Evolutionary conservation across 2,329 filamentous ascomycete species (phyloP).

Genomic region (Colletotrichum chlorophyti): DNA sequence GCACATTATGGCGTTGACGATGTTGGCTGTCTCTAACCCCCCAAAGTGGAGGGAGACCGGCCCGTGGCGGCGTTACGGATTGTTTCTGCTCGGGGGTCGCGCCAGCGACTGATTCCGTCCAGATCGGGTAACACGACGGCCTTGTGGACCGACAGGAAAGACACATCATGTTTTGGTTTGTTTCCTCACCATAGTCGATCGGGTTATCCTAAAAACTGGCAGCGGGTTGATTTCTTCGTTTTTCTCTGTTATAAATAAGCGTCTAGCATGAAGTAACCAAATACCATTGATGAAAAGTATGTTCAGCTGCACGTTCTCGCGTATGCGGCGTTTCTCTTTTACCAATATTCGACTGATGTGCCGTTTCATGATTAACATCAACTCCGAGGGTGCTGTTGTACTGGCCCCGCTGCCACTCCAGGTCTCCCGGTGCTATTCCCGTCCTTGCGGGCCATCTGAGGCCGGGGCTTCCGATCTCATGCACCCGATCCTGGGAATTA

Average conservation of each 20-base stretch:
- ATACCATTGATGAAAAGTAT: slow-evolving; percentile 1
- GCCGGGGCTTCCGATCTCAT: background rate
- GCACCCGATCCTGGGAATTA: too few species aligned
- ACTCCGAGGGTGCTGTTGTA: too few species aligned
- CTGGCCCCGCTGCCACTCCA: background rate
- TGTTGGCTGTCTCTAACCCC: slow-evolving; percentile 10
- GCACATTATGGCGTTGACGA: slow-evolving; percentile 24
- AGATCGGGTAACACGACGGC: slow-evolving; percentile 18
- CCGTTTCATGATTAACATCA: too few species aligned
- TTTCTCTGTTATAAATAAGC: slow-evolving; percentile 1
- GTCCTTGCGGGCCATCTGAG: background rate
- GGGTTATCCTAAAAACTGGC: too few species aligned
- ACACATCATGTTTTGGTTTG: background rate
- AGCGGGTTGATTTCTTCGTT: slow-evolving; percentile 22
- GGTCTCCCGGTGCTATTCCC: too few species aligned
- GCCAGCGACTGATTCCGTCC: background rate
- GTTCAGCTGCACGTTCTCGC: background rate
- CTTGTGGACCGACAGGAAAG: background rate
- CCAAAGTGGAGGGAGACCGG: slow-evolving; percentile 17
- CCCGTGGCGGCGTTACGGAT: slow-evolving; percentile 22
- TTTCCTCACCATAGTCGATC: too few species aligned
- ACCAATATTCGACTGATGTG: too few species aligned
- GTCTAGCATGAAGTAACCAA: background rate
- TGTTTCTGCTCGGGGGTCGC: slow-evolving; percentile 23
- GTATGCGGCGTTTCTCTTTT: too few species aligned